Conservation (phyloP, 768 basidiomycete genomes). For the Kwoniella bestiolae region DNA sequence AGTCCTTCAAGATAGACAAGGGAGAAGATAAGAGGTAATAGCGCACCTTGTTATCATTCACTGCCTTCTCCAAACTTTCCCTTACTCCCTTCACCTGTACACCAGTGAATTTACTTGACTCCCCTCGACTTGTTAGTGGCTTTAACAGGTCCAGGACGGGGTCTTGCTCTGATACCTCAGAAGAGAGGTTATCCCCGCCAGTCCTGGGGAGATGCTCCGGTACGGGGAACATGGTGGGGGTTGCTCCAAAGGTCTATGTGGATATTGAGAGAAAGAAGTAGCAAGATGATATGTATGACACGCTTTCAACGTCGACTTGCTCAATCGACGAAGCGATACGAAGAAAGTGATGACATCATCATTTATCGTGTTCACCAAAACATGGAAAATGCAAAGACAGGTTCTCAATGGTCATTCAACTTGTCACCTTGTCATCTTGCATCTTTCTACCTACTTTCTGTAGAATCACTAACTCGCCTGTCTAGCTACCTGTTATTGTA, state of each 20-base stretch:
- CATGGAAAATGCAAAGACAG: slow-evolving; percentile 1
- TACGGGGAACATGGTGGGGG: slow-evolving; percentile 45
- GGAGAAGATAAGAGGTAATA: not conserved
- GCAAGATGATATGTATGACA: not conserved
- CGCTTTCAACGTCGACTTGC: not conserved
- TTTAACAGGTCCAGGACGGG: slow-evolving; percentile 34
- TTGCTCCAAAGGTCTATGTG: not conserved
- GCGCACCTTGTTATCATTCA: slow-evolving; percentile 71
- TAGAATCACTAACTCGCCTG: too few relatives aligned
- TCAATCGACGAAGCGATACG: slow-evolving; percentile 2
- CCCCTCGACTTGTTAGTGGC: slow-evolving; percentile 29
- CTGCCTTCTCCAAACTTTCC: slow-evolving; percentile 71
- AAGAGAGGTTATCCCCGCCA: slow-evolving; percentile 26
- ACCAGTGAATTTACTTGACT: slow-evolving; percentile 31
- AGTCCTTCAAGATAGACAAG: not conserved
- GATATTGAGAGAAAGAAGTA: not conserved
- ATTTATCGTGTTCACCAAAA: not conserved
- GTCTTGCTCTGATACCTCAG: slow-evolving; percentile 10
- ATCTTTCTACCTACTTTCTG: not conserved
- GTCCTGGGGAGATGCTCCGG: slow-evolving; percentile 41
- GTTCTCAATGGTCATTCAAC: not conserved
- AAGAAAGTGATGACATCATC: slow-evolving; percentile 20
- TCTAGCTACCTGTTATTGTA: too few relatives aligned
- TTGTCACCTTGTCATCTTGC: too few relatives aligned
- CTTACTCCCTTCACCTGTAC: slow-evolving; percentile 30